Evolutionary conservation across 768 basidiomycete genomes (phyloP), one percentile per base, ranked within the genome.

Genomic region (Mrakia gelida): DNA sequence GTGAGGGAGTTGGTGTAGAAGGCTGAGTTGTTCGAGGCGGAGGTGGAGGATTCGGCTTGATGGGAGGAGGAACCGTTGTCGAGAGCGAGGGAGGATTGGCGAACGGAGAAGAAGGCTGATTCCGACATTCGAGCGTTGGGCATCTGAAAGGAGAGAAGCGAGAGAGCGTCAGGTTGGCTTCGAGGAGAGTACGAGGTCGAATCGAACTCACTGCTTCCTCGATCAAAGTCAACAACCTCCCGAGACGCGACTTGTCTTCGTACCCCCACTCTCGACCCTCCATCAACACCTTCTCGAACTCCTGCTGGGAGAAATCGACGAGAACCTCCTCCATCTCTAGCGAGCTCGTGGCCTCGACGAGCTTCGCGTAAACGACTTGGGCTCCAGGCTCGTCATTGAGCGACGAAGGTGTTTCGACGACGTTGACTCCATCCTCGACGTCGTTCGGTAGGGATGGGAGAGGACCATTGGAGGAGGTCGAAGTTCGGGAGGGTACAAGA

Each of bases 251-350:
- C 67, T 70, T 70, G 67, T 70, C 67, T 3, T 41, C 34, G 18
- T 11, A 18, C 5, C 67, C 34, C 67, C 67, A 70, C 67, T 70
- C 67, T 1, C 67, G 67, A 23, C 67, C 67, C 26, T 70, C 67
- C 34, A 70, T 26, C 67, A 70, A n/a, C 18, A 70, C 67, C 67
- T 70, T 70, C 41, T 70, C 67, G 26, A 70, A 70, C 67, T 70
- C 67, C 34, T 70, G 67, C 26, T 70, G 67, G 2, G 67, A 70
- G 10, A 70, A 70, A 5, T 70, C 67, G 8, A 70, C 67, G 26
- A 70, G 67, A 1, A 70, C 67, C 34, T 70, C 67, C 67, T 70
- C 67, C 67, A 70, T 70, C 67, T 70, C 34, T 38, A 70, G 23
- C 34, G 67, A 41, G 13, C 67, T 70, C 67, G 67, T 70, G 23